These are phyloP conservation scores for Dimargaris verticillata DNA, from an alignment of 192 early-diverging fungal species.

Conservation along the genomic window DNA sequence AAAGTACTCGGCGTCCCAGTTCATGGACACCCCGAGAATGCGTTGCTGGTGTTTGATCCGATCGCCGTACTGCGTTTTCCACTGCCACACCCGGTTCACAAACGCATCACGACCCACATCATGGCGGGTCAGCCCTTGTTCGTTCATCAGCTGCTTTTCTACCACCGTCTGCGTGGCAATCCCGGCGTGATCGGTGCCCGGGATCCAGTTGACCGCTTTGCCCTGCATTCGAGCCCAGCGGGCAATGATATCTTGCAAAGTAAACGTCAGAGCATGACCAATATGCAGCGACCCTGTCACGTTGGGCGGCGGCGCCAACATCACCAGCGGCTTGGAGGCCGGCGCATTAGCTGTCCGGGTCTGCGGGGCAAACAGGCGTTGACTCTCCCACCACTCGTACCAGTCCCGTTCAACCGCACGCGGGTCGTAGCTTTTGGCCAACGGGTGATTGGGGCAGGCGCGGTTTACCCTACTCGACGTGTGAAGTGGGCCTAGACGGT, in stretches of 20 bases:
- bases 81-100: constrained; percentile 77
- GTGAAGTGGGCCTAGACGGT: too few species aligned
- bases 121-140: constrained; percentile 68
- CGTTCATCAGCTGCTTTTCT: constrained; percentile 84
- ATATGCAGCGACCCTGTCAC: constrained; percentile 93
- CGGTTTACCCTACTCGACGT: too few species aligned
- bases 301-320: constrained; percentile 96
- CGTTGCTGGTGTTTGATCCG: constrained; percentile 78
- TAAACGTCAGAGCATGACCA: constrained; percentile 81
- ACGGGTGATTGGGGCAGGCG: background rate
- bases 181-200: constrained; percentile 92
- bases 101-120: constrained; percentile 84
- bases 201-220: constrained; percentile 80
- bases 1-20: constrained; percentile 83
- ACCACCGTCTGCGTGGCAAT: constrained; percentile 97
- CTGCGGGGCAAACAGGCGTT: constrained; percentile 80
- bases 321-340: constrained; percentile 59
- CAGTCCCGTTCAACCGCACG: constrained; percentile 80
- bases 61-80: constrained; percentile 75
- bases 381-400: constrained; percentile 96
- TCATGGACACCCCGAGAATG: constrained; percentile 76
- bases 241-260: constrained; percentile 83
- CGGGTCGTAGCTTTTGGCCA: constrained; percentile 75
- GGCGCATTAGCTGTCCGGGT: constrained; percentile 47
- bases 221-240: constrained; percentile 98